These are phyloP conservation scores for Gymnopus androsaceus DNA, from an alignment of 1,284 basidiomycete species.

Conservation along the genomic window DNA sequence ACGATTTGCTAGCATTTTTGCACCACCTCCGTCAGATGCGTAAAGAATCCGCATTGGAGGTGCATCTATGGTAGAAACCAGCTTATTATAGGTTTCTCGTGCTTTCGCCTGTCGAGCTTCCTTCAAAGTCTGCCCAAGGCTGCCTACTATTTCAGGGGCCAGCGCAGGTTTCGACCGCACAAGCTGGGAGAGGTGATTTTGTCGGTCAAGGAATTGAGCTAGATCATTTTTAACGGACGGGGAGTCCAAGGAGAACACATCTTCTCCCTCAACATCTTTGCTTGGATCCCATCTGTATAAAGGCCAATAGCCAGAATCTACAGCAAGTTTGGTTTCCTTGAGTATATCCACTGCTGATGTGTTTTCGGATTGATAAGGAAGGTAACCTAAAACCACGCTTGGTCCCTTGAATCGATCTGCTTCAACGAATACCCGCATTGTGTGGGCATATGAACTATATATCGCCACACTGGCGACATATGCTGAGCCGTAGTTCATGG, in stretches of 20 bases:
- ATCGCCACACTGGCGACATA: slow-evolving; percentile 96
- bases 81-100: slow-evolving; percentile 82
- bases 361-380: slow-evolving; percentile 83
- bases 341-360: slow-evolving; percentile 85
- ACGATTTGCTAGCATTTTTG: slow-evolving; percentile 94
- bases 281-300: slow-evolving; percentile 96
- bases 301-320: slow-evolving; percentile 97
- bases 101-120: slow-evolving; percentile 85
- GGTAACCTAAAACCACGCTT: slow-evolving; percentile 90
- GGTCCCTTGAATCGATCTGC: slow-evolving; percentile 92
- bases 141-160: slow-evolving; percentile 82
- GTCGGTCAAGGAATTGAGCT: slow-evolving; percentile 90
- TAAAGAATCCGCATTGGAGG: slow-evolving; percentile 88
- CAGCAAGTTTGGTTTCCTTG: slow-evolving; percentile 96
- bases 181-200: slow-evolving; percentile 94
- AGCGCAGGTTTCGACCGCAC: slow-evolving; percentile 79
- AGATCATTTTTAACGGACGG: slow-evolving; percentile 93
- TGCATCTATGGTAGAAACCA: slow-evolving; percentile 85
- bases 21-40: slow-evolving; percentile 92
- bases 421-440: slow-evolving; percentile 89
- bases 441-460: slow-evolving; percentile 94
- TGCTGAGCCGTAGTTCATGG: slow-evolving; percentile 97
- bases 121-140: slow-evolving; percentile 81
- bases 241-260: slow-evolving; percentile 92
- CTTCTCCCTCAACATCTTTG: slow-evolving; percentile 71